Percentiles rank a stretch among this genome's conserved stretches.
These are phyloP conservation scores for Tricholoma bakamatsutake DNA, from an alignment of 768 basidiomycete species.

Conservation along the genomic window DNA sequence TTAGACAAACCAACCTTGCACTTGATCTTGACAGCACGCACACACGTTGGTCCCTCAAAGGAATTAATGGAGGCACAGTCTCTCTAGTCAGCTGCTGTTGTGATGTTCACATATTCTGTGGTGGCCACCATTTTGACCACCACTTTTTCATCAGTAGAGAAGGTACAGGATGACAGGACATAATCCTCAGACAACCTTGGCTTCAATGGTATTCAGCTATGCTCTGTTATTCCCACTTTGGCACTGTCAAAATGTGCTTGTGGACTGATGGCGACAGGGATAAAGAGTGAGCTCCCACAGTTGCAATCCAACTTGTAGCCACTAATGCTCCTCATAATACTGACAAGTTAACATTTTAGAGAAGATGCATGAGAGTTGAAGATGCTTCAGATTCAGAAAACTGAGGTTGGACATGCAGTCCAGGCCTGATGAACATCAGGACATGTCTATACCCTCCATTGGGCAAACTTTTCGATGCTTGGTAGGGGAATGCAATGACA, in stretches of 20 bases:
- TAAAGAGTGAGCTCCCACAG: neutral
- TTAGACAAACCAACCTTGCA: no score
- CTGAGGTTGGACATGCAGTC: neutral
- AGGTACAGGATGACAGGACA: no score
- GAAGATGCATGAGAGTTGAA: neutral
- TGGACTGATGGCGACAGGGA: constrained; percentile 14
- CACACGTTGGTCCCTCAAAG: constrained; percentile 17
- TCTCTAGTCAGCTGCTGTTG: constrained; percentile 12
- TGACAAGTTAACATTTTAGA: neutral
- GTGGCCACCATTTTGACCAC: neutral
- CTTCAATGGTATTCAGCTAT: neutral
- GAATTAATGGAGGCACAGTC: constrained; percentile 15
- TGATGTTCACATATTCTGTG: neutral
- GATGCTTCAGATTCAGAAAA: neutral
- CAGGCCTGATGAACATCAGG: neutral
- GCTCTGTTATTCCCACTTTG: neutral
- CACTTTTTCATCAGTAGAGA: no score
- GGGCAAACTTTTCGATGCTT: constrained; percentile 2
- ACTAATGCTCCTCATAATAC: constrained; percentile 1
- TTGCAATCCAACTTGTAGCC: constrained; percentile 4
- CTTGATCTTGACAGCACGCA: no score
- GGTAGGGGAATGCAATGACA: neutral
- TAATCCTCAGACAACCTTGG: no score
- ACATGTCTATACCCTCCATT: constrained; percentile 8
- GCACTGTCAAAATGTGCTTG: constrained; percentile 10